These are phyloP conservation scores for Pachysandra terminalis DNA, from an alignment of 164 flowering plant genomes.

Conservation along the genomic window DNA sequence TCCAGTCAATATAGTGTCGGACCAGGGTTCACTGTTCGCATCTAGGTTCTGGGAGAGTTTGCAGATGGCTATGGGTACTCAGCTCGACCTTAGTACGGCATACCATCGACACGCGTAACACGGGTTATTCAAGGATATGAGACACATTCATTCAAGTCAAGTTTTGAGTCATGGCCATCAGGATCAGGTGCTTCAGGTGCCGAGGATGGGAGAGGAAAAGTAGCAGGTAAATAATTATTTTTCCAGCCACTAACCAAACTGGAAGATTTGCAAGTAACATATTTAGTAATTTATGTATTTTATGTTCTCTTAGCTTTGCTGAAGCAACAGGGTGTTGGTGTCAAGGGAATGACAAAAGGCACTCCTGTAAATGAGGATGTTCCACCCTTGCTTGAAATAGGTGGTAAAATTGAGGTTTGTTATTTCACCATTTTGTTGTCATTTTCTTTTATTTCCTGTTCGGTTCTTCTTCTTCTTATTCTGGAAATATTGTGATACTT, in stretches of 20 bases:
- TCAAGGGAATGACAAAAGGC: conserved; percentile 72
- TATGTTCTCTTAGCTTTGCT: conserved; percentile 60
- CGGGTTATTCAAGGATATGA: conserved; percentile 96
- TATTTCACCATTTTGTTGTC: background rate
- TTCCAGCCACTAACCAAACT: background rate
- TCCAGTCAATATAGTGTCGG: no score
- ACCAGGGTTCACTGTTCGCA: no score
- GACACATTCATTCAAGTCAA: conserved; percentile 84
- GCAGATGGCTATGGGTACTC: no score
- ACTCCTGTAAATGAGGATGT: conserved; percentile 80
- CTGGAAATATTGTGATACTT: background rate
- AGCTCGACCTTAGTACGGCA: no score
- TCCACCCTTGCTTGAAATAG: conserved; percentile 90
- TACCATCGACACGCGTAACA: conserved; percentile 76
- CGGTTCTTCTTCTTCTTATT: no score
- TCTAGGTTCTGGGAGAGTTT: no score
- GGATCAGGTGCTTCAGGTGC: conserved; percentile 70
- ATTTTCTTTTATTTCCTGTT: background rate
- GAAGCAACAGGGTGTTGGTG: conserved; percentile 96
- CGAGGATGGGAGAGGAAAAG: conserved; percentile 98
- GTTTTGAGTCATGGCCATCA: conserved; percentile 94
- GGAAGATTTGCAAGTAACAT: conserved; percentile 4
- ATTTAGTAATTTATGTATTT: conserved; percentile 11
- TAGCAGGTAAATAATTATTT: conserved; percentile 65
- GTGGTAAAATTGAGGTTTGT: conserved; percentile 90